Evolutionary conservation across 2,329 filamentous ascomycete genomes (phyloP).

Genomic region (Aspergillus phoenicis): DNA sequence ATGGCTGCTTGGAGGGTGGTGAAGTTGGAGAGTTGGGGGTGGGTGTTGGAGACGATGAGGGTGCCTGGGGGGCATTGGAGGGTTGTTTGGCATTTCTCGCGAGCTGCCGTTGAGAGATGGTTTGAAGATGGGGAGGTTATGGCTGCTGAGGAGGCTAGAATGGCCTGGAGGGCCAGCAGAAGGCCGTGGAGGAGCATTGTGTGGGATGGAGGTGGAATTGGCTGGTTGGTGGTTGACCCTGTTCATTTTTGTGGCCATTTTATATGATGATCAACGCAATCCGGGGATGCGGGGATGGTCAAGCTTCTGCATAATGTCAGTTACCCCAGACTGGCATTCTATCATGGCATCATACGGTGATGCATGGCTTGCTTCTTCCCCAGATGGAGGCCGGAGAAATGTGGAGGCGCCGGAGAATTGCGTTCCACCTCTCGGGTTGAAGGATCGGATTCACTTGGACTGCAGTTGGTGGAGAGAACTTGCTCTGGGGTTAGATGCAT

Average conservation of each 20-base stretch:
- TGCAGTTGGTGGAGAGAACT: not conserved
- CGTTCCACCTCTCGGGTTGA: conserved; percentile 22
- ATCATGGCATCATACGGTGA: conserved; percentile 1
- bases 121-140: not conserved
- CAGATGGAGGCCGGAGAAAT: conserved; percentile 26
- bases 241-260: not conserved
- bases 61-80: conserved; percentile 32
- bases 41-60: conserved; percentile 30
- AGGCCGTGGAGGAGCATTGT: conserved; percentile 5
- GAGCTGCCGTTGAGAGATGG: conserved; percentile 14
- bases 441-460: not conserved
- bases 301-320: conserved; percentile 3
- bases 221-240: not conserved
- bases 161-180: conserved; percentile 2
- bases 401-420: conserved; percentile 22
- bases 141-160: conserved; percentile 12
- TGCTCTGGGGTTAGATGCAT: too few relatives aligned
- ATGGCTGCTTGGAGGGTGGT: conserved; percentile 53
- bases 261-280: not conserved
- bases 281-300: conserved; percentile 3
- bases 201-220: not conserved
- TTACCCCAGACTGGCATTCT: not conserved
- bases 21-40: conserved; percentile 26
- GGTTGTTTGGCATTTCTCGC: conserved; percentile 29
- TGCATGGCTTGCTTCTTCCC: not conserved